Base-by-base conservation (phyloP, 495 filamentous ascomycete species). In the Penicillium manginii region DNA sequence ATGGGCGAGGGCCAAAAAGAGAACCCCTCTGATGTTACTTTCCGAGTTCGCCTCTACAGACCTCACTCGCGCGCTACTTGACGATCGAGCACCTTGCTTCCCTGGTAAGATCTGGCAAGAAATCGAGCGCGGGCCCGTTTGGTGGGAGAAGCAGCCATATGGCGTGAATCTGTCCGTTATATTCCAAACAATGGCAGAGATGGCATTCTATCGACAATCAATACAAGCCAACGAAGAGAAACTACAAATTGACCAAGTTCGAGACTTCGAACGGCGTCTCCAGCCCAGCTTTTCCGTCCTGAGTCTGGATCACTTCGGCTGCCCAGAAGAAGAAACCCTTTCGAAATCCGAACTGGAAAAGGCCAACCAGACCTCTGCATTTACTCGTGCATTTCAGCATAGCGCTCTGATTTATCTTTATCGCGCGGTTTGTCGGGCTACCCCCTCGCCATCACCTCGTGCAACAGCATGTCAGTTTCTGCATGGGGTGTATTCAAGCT, bases 41-140 rank as follows among this genome's bases (percentile, higher is more conserved):
- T 76, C 73, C 8, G 70, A 72, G 9, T 76, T 76, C 32, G 64
- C 70, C 17, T 74, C 73, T 1, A 73, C 73, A 54, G 73, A 76
- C 65, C 56, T 76, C 19, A 76, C 71, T 11, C 54, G 59, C 3
- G 49, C 62, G 21, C 17, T 65, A 32, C 51, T 65, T 4, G 62
- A 65, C 11, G 59, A 62, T 12, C 31, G 59, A 17, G 5, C 54
- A 10, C 62, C 62, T 11, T 61, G 54, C 42, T 61, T 65, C 32
- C 62, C 62, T 10, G 62, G 58, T 18, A 50, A 53, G 19, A 62
- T 65, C 43, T 65, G 62, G 62, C 46, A 40, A 18, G 33, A 55
- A 11, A 65, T 65, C 22, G 62, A 65, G 23, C 46, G 45, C 10
- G 62, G 62, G 2, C 57, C 59, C 26, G 62, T 65, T 2, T 65